Percentiles rank a stretch among this genome's conserved stretches.
Evolutionary conservation across 352 stramenopile genomes (phyloP).

Genomic region (Vaucheria bursata): DNA sequence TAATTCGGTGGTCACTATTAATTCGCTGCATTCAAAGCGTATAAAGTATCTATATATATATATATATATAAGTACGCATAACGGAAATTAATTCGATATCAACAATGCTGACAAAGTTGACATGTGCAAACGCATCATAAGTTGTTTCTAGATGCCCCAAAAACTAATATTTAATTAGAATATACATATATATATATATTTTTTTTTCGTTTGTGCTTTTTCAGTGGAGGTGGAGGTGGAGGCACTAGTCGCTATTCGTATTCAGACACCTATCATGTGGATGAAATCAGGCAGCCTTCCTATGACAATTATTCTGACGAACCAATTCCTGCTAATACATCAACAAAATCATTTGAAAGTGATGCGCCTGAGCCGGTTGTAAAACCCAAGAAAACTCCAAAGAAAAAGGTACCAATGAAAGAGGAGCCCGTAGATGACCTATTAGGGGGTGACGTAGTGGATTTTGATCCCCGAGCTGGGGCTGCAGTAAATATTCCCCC

Average conservation of each 20-base stretch:
- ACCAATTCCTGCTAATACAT: not conserved
- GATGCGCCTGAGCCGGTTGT: not conserved
- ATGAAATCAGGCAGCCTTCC: not conserved
- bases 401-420: not conserved
- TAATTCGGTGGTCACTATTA: no score
- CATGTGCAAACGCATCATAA: no score
- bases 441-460: not conserved
- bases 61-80: no score
- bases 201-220: no score
- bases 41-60: no score
- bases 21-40: no score
- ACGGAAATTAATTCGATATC: no score
- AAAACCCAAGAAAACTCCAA: not conserved
- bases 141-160: no score
- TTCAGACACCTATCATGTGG: not conserved
- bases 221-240: constrained; percentile 14
- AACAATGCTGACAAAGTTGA: no score
- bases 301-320: constrained; percentile 8
- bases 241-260: constrained; percentile 8
- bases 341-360: not conserved
- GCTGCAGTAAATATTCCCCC: not conserved
- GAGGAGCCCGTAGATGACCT: not conserved
- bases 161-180: no score
- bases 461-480: not conserved
- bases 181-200: no score